A percentile compares a stretch with the other conserved stretches of the same genome.
Evolutionary conservation across 2,329 filamentous ascomycete species (phyloP).

Genomic region (Sporothrix humicola): DNA sequence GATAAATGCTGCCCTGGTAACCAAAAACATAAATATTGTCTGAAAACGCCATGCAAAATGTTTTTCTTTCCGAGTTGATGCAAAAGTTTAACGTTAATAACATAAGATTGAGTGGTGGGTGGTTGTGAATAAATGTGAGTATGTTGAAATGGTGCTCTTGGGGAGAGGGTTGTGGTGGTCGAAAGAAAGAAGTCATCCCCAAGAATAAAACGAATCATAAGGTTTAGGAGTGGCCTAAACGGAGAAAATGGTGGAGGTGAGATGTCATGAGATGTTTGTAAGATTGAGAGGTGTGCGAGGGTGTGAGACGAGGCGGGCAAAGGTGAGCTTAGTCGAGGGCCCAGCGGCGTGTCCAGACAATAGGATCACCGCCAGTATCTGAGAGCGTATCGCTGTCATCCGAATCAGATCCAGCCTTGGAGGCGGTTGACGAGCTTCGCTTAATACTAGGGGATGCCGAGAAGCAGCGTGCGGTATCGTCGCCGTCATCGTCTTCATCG

Average conservation of each 20-base stretch:
- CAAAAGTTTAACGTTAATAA: constrained; percentile 21
- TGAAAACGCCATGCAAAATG: constrained; percentile 19
- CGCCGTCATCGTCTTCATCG: constrained; percentile 28
- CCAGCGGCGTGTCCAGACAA: constrained; percentile 37
- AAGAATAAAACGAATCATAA: constrained; percentile 11
- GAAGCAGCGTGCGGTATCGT: constrained; percentile 25
- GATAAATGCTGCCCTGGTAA: constrained; percentile 17
- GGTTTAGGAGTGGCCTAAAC: constrained; percentile 19
- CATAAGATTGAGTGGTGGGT: constrained; percentile 36
- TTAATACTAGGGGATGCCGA: constrained; percentile 9
- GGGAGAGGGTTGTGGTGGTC: not conserved
- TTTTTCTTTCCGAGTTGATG: constrained; percentile 28
- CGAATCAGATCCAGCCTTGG: not conserved
- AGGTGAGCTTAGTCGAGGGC: constrained; percentile 33
- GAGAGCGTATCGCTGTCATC: constrained; percentile 32
- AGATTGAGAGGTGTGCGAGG: not conserved
- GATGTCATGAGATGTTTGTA: not conserved
- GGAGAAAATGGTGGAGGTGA: not conserved
- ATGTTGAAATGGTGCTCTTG: constrained; percentile 27
- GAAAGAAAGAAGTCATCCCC: not conserved
- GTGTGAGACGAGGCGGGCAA: not conserved
- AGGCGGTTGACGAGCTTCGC: constrained; percentile 22
- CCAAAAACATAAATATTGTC: constrained; percentile 24
- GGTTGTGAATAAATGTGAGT: constrained; percentile 33
- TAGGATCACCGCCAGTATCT: constrained; percentile 33